Conservation (phyloP, 2,329 filamentous ascomycete species). For the Calonectria honghensis region DNA sequence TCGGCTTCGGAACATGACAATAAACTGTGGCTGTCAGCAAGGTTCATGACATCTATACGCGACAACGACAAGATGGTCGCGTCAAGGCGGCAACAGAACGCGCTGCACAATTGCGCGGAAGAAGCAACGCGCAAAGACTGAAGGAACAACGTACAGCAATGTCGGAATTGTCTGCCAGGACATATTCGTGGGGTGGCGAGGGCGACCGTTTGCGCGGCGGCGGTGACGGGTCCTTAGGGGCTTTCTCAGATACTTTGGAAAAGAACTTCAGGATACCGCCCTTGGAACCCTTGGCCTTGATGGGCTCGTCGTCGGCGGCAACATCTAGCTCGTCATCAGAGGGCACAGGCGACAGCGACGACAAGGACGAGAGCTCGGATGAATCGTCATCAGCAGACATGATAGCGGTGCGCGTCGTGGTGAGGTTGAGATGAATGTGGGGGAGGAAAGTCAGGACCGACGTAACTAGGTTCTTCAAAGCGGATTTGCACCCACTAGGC, state of each 20-base stretch:
- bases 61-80: conserved; percentile 66
- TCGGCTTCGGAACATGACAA: conserved; percentile 97
- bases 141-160: conserved; percentile 87
- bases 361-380: conserved; percentile 77
- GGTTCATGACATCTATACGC: conserved; percentile 64
- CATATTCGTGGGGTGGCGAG: conserved; percentile 92
- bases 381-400: conserved; percentile 78
- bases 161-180: conserved; percentile 91
- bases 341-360: conserved; percentile 67
- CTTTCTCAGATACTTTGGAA: conserved; percentile 71
- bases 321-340: conserved; percentile 72
- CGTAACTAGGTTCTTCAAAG: conserved; percentile 54
- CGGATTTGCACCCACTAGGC: conserved; percentile 58
- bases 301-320: conserved; percentile 55
- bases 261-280: conserved; percentile 81
- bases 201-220: conserved; percentile 86
- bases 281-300: conserved; percentile 68
- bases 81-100: conserved; percentile 65
- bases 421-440: conserved; percentile 57
- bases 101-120: conserved; percentile 54
- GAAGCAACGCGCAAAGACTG: conserved; percentile 3
- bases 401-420: conserved; percentile 57
- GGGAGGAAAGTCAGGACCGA: conserved; percentile 58
- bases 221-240: conserved; percentile 76
- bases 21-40: conserved; percentile 80